Base-by-base conservation (phyloP, 495 filamentous ascomycete genomes). In the Choiromyces venosus region DNA sequence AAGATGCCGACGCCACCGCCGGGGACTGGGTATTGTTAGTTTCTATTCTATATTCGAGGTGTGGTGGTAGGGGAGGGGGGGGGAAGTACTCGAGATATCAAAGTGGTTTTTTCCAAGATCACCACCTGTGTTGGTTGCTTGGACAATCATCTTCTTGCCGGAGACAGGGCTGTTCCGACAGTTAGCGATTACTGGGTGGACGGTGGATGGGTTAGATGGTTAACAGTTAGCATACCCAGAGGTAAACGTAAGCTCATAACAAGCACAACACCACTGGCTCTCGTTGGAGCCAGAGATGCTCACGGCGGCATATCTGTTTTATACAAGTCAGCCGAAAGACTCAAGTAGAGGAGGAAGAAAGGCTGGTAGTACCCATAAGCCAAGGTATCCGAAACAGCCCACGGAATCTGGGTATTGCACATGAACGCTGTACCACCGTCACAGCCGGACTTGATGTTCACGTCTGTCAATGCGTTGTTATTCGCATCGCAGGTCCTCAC, bases 181-280 rank as follows among this genome's bases (percentile, higher is more conserved):
- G 83, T 78, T 83, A 84, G 71, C 76, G 79, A 21, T 83, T 75
- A 21, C 83, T 84, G 37, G 35, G 21, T 35, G 21, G 18, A 9
- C n/a, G n/a, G 65, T 5, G 38, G 39, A 72, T 71, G 68, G 74
- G 74, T 66, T 71, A 56, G 71, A 6, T n/a, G n/a, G n/a, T n/a
- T n/a, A n/a, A n/a, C 42, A 8, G 18, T 18, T 7, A 21, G n/a
- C 42, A n/a, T 46, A 10, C 42, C 85, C 86, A 75, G 84, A 85
- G 9, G 88, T 90, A 80, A 91, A 90, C 10, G 88, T 89, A 66
- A 90, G 81, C 82, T 90, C 85, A 81, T 90, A 91, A 81, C 89
- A 91, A 73, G 86, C 84, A 80, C 89, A 91, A 84, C 89, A 91
- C 89, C 88, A 91, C 6, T 77, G 76, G 7, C 75, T 80, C 82